phyloP scores from a whole-genome alignment of 352 stramenopile genomes.

The Phytophthora uliginosa region DNA sequence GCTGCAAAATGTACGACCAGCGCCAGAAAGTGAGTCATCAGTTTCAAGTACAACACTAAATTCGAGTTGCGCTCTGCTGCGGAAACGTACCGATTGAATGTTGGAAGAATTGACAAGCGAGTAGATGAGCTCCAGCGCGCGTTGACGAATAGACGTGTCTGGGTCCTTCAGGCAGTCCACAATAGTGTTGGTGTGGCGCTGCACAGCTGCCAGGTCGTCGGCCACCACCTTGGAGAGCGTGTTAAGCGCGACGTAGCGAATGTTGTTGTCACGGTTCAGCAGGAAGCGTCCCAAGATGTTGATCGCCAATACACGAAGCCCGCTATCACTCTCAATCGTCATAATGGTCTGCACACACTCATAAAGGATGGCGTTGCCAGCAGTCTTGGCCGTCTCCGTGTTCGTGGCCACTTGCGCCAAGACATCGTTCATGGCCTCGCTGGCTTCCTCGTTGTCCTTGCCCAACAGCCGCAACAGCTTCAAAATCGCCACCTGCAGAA shows the following conservation, averaged over 20 bases:
- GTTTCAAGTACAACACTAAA: background rate
- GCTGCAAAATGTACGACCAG: slow-evolving; percentile 36
- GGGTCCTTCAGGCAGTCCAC: slow-evolving; percentile 97
- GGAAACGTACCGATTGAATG: slow-evolving; percentile 86
- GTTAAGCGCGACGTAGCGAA: slow-evolving; percentile 99
- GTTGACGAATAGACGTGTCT: slow-evolving; percentile 98
- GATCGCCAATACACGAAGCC: slow-evolving; percentile 97
- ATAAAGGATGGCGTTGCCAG: slow-evolving; percentile 99
- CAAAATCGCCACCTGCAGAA: slow-evolving; percentile 94
- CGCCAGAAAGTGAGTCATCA: background rate
- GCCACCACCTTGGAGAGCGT: slow-evolving; percentile 95
- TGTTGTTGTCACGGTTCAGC: slow-evolving; percentile 99
- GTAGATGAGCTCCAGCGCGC: slow-evolving; percentile 99
- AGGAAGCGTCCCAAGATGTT: slow-evolving; percentile 99
- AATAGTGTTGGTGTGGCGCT: slow-evolving; percentile 98
- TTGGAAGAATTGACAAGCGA: slow-evolving; percentile 98
- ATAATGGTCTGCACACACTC: slow-evolving; percentile 99
- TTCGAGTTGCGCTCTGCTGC: too few species aligned
- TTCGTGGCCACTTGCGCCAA: slow-evolving; percentile 99
- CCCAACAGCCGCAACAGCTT: slow-evolving; percentile 97
- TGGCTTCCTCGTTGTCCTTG: slow-evolving; percentile 95
- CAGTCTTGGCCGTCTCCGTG: slow-evolving; percentile 99
- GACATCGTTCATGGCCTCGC: slow-evolving; percentile 97
- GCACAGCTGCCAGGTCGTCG: slow-evolving; percentile 95
- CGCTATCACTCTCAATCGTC: slow-evolving; percentile 97